Conservation (phyloP, 345 rosid genomes). For the Reutealis trisperma region DNA sequence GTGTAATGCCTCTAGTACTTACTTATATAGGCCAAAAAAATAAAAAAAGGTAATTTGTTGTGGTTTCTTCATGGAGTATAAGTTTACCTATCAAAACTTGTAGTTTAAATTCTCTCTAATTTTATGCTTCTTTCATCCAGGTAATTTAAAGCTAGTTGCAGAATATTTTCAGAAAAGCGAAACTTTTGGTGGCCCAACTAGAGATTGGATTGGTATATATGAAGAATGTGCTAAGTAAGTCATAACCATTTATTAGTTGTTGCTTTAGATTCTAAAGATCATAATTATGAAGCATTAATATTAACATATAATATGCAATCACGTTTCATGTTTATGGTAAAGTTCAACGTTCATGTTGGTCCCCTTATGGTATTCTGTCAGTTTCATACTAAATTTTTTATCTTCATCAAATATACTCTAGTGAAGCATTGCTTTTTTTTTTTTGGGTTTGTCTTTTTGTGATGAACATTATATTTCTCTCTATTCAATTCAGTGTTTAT, state of each 20-base stretch:
- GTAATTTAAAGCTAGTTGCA: constrained; percentile 79
- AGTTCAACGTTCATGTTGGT: neutral
- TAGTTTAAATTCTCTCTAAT: constrained; percentile 3
- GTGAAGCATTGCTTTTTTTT: neutral
- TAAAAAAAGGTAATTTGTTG: too few species aligned
- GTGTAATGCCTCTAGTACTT: too few species aligned
- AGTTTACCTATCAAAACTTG: neutral
- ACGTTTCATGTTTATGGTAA: neutral
- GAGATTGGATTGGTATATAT: constrained; percentile 91
- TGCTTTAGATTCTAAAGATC: neutral
- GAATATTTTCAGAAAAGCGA: constrained; percentile 91
- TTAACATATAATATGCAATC: too few species aligned
- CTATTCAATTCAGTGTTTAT: constrained; percentile 14
- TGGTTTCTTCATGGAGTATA: constrained; percentile 1
- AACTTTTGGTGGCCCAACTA: constrained; percentile 72
- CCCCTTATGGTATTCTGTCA: neutral
- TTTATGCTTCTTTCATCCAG: constrained; percentile 38
- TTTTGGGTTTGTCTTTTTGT: neutral
- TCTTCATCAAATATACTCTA: neutral
- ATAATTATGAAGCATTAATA: neutral
- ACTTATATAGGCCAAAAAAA: too few species aligned
- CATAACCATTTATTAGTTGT: neutral
- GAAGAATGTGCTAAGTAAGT: constrained; percentile 89
- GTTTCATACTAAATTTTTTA: neutral
- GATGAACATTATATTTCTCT: neutral